Percentiles rank a stretch among this genome's conserved stretches.
These are phyloP conservation scores for Panicum hallii DNA, from an alignment of 202 grass and related monocot species.

Conservation along the genomic window DNA sequence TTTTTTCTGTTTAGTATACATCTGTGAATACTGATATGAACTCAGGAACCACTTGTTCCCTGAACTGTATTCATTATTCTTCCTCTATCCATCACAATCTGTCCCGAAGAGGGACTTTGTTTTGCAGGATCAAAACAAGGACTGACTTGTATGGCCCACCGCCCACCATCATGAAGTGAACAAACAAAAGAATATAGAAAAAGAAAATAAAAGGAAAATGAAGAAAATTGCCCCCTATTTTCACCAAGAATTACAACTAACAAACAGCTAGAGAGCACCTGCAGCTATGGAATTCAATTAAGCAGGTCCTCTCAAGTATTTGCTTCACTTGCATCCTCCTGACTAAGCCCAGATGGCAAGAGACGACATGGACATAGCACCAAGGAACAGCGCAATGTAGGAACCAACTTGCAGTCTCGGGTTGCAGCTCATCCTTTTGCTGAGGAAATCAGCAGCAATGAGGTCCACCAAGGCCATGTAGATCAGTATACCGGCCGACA, in stretches of 20 bases:
- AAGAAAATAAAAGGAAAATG: neutral
- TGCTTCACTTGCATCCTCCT: neutral
- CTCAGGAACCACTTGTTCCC: slow-evolving; percentile 32
- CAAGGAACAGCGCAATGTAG: slow-evolving; percentile 70
- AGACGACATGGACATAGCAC: slow-evolving; percentile 76
- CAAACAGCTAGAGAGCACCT: neutral
- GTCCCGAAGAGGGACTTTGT: slow-evolving; percentile 31
- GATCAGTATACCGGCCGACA: slow-evolving; percentile 85
- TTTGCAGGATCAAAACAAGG: neutral
- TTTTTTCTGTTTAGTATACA: slow-evolving; percentile 20
- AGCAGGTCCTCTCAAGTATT: neutral
- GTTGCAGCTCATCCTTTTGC: slow-evolving; percentile 66
- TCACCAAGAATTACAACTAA: slow-evolving; percentile 7
- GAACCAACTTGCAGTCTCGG: slow-evolving; percentile 59
- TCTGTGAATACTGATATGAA: neutral
- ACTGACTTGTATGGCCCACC: neutral
- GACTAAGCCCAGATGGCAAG: slow-evolving; percentile 79
- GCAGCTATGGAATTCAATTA: slow-evolving; percentile 11
- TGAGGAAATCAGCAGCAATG: slow-evolving; percentile 86
- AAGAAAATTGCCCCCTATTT: neutral
- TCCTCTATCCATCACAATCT: slow-evolving; percentile 19
- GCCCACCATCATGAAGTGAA: slow-evolving; percentile 21
- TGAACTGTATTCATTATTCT: slow-evolving; percentile 23
- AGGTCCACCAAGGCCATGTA: slow-evolving; percentile 90
- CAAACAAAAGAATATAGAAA: slow-evolving; percentile 29